Conservation (phyloP, 805 yeast species). For the Isabelozyma gotoi region DNA sequence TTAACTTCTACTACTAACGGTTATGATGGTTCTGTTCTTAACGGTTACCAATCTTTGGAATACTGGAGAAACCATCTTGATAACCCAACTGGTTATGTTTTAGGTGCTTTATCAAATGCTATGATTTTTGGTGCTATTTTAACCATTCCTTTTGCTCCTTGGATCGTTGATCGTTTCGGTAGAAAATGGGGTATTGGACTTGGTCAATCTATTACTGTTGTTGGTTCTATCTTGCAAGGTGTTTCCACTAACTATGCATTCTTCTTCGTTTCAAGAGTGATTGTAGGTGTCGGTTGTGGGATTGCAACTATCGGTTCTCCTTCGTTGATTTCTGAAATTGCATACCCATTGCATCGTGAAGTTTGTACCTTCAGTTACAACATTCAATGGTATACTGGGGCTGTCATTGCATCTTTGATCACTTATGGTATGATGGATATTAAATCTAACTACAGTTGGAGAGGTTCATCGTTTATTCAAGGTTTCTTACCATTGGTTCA, state of each 20-base stretch:
- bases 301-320: constrained; percentile 46
- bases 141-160: constrained; percentile 26
- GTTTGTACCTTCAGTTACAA: constrained; percentile 34
- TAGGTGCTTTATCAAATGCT: constrained; percentile 45
- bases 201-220: constrained; percentile 23
- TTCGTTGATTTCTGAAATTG: constrained; percentile 48
- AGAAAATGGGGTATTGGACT: constrained; percentile 29
- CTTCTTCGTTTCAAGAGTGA: constrained; percentile 45
- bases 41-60: constrained; percentile 47
- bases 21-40: constrained; percentile 50
- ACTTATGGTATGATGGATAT: constrained; percentile 45
- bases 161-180: constrained; percentile 37
- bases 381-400: constrained; percentile 54
- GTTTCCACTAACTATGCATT: constrained; percentile 32
- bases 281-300: constrained; percentile 48
- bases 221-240: constrained; percentile 42
- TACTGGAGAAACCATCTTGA: constrained; percentile 42
- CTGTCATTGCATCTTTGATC: constrained; percentile 53
- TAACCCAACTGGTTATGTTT: constrained; percentile 33
- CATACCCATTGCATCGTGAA: constrained; percentile 48
- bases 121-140: constrained; percentile 40
- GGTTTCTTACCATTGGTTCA: constrained; percentile 47
- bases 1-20: constrained; percentile 50
- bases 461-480: constrained; percentile 54
- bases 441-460: constrained; percentile 44